Conservation (phyloP, 495 filamentous ascomycete species). For the Tuber magnatum region DNA sequence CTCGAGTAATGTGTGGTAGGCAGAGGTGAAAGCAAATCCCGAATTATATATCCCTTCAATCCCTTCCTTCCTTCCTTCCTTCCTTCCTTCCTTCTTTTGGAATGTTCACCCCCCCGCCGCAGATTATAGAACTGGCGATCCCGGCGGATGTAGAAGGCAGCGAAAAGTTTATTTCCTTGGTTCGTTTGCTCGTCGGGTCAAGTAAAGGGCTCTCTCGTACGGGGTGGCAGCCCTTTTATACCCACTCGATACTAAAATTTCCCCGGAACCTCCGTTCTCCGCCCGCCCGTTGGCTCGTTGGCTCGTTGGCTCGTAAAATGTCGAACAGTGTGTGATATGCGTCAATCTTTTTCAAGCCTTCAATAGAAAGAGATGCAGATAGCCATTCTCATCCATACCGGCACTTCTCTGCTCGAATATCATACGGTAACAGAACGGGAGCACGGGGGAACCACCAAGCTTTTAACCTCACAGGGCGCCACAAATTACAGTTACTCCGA, state of each 20-base stretch:
- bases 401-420: too few relatives aligned
- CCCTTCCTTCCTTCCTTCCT: not conserved
- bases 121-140: not conserved
- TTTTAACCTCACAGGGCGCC: not conserved
- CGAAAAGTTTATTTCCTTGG: not conserved
- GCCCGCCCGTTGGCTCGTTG: not conserved
- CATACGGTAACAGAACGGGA: not conserved
- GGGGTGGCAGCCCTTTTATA: not conserved
- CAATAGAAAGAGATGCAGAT: not conserved
- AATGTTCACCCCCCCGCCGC: not conserved
- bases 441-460: not conserved
- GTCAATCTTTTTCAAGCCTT: not conserved
- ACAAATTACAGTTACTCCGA: not conserved
- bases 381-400: not conserved
- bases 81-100: not conserved
- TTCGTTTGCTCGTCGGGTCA: not conserved
- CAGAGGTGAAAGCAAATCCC: not conserved
- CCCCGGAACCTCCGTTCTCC: not conserved
- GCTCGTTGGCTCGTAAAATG: not conserved
- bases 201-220: not conserved
- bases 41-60: not conserved
- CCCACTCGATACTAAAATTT: not conserved
- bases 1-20: not conserved
- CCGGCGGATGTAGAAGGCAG: not conserved
- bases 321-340: not conserved